These are phyloP conservation scores for Cenococcum geophilum DNA, from an alignment of 495 filamentous ascomycete genomes.

Conservation along the genomic window DNA sequence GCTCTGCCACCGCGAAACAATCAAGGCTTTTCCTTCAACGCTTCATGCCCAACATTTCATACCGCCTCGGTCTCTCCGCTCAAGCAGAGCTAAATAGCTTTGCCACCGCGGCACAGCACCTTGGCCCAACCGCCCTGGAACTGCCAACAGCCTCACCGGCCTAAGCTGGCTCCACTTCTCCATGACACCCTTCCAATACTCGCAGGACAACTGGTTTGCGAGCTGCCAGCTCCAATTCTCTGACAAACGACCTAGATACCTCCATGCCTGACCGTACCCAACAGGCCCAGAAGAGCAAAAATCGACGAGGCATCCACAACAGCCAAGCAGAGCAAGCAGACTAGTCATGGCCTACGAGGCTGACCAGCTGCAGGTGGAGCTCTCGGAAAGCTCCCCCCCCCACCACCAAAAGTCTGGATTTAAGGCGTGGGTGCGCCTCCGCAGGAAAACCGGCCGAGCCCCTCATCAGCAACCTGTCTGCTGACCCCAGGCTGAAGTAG, in stretches of 20 bases:
- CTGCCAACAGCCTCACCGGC: slow-evolving; percentile 4
- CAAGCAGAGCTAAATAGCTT: neutral
- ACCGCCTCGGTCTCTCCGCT: neutral
- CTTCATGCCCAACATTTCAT: neutral
- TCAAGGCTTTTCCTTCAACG: slow-evolving; percentile 13
- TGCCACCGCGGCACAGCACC: neutral
- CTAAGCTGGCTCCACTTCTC: slow-evolving; percentile 15
- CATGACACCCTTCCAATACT: slow-evolving; percentile 6
- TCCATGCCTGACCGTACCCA: neutral
- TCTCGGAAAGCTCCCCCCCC: slow-evolving; percentile 3
- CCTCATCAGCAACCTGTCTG: neutral
- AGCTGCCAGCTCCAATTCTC: neutral
- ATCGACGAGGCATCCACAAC: neutral
- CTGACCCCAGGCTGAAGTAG: neutral
- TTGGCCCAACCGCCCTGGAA: slow-evolving; percentile 9
- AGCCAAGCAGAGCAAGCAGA: slow-evolving; percentile 7
- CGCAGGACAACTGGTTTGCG: neutral
- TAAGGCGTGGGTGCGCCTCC: neutral
- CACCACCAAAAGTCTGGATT: neutral
- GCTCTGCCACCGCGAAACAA: slow-evolving; percentile 9
- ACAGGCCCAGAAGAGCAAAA: no score
- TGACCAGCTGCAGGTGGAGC: slow-evolving; percentile 18
- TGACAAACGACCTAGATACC: neutral
- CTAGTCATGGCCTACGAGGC: slow-evolving; percentile 27
- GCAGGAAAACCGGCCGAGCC: neutral